phyloP scores from a whole-genome alignment of 2,329 filamentous ascomycete species.

The Parafenestella ontariensis region DNA sequence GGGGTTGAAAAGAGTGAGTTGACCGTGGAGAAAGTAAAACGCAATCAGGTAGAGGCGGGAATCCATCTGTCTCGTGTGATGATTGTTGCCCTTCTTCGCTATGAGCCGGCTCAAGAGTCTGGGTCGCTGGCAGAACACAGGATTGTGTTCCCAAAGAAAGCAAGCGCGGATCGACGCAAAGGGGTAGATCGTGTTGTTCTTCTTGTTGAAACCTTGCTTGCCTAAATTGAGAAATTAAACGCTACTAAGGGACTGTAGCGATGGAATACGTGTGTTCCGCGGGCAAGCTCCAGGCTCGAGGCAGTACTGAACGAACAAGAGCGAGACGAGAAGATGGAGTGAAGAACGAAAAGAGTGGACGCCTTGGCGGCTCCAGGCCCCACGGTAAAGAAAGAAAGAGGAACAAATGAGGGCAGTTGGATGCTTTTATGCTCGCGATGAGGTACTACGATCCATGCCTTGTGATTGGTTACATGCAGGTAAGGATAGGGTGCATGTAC shows the following conservation, averaged over 20 bases:
- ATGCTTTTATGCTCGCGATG: background rate
- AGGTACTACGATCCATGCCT: background rate
- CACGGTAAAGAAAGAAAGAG: constrained; percentile 10
- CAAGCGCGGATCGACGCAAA: constrained; percentile 9
- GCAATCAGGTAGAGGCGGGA: constrained; percentile 8
- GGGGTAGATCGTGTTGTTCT: constrained; percentile 1
- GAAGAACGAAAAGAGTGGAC: constrained; percentile 2
- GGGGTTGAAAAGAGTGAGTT: constrained; percentile 8
- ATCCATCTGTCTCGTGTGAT: constrained; percentile 5
- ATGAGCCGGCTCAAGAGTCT: background rate
- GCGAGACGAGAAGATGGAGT: background rate
- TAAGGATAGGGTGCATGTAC: no score
- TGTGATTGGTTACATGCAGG: constrained; percentile 2
- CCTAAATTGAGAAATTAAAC: constrained; percentile 4
- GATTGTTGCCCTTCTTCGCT: constrained; percentile 7
- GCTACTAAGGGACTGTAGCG: constrained; percentile 4
- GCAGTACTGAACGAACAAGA: background rate
- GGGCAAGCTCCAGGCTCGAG: constrained; percentile 3
- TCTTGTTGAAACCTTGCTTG: constrained; percentile 1
- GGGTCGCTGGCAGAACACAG: constrained; percentile 7
- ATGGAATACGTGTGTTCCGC: constrained; percentile 2
- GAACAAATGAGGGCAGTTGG: background rate
- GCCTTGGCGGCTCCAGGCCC: constrained; percentile 4
- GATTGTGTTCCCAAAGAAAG: background rate
- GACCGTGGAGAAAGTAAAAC: constrained; percentile 3